These are phyloP conservation scores for Talaromyces liani DNA, from an alignment of 495 filamentous ascomycete genomes.

Conservation along the genomic window DNA sequence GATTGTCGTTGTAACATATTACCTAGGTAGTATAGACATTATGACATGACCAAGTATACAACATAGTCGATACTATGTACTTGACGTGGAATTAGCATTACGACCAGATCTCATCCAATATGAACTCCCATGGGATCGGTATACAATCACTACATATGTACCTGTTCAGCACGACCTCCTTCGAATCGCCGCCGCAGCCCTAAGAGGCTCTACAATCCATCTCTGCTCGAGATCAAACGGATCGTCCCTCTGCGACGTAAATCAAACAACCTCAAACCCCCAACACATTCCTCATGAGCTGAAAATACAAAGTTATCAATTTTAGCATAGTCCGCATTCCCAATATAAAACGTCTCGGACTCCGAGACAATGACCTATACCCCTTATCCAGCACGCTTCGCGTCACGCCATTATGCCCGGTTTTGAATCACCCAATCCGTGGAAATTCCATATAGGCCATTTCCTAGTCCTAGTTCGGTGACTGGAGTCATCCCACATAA, in stretches of 20 bases:
- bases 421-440: background rate
- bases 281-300: background rate
- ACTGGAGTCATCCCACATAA: background rate
- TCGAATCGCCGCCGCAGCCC: background rate
- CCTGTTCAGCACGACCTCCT: background rate
- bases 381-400: background rate
- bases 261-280: background rate
- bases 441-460: background rate
- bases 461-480: background rate
- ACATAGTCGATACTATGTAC: too few species aligned
- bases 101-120: too few species aligned
- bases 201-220: background rate
- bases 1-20: too few species aligned
- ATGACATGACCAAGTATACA: too few species aligned
- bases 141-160: too few species aligned
- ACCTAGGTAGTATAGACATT: too few species aligned
- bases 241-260: too few species aligned
- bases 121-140: too few species aligned
- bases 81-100: too few species aligned
- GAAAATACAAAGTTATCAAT: background rate
- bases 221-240: too few species aligned
- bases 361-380: background rate
- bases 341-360: background rate
- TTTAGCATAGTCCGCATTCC: background rate
- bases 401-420: background rate